Evolutionary conservation across 192 early-diverging fungal species (phyloP).

Genomic region (Jimgerdemannia flammicorona): DNA sequence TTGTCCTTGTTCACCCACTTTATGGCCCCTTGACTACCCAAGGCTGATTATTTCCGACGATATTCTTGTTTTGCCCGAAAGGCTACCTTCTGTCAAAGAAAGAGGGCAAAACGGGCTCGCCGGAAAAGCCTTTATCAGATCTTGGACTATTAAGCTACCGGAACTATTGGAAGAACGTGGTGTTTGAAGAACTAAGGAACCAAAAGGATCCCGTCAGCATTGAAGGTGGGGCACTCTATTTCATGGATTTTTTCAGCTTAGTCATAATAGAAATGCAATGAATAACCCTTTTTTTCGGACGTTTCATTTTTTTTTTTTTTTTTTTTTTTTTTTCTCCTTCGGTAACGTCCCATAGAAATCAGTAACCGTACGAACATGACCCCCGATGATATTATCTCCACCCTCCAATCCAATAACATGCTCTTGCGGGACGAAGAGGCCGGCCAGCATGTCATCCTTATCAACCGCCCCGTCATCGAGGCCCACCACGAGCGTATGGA

Average conservation of each 20-base stretch:
- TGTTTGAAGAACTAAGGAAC: constrained; percentile 65
- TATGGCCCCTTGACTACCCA: too few species aligned
- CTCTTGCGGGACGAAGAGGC: constrained; percentile 14
- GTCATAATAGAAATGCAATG: too few species aligned
- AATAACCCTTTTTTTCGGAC: too few species aligned
- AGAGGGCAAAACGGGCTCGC: constrained; percentile 76
- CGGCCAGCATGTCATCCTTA: constrained; percentile 41
- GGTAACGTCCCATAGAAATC: constrained; percentile 51
- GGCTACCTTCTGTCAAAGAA: constrained; percentile 79
- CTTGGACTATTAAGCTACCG: constrained; percentile 84
- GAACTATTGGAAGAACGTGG: constrained; percentile 79
- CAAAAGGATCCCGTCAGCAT: constrained; percentile 46
- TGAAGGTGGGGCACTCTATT: constrained; percentile 22
- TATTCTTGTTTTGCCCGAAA: too few species aligned
- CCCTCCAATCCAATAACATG: constrained; percentile 59
- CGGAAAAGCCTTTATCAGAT: constrained; percentile 89
- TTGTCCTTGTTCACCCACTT: not conserved
- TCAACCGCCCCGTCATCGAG: constrained; percentile 39
- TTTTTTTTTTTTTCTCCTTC: too few species aligned
- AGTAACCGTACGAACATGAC: constrained; percentile 71
- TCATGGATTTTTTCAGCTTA: too few species aligned
- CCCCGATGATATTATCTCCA: constrained; percentile 76
- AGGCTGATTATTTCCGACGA: too few species aligned
- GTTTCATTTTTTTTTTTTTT: not conserved
- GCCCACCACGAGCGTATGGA: constrained; percentile 41